Base-by-base conservation (phyloP, 352 stramenopile species). In the Phytophthora pisi region DNA sequence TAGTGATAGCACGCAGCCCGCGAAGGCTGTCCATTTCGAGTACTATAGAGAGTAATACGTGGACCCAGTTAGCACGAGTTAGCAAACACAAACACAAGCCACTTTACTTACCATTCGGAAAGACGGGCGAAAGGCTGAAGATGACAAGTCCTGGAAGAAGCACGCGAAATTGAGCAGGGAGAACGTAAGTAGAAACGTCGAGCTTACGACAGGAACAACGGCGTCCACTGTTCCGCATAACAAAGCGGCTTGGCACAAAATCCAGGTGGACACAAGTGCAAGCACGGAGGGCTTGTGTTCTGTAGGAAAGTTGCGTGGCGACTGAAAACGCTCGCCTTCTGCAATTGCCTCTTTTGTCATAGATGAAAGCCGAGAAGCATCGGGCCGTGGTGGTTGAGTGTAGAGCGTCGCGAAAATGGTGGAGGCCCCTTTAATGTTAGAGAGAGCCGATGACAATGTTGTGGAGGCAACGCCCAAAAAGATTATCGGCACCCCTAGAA, bases 101-200 rank as follows among this genome's bases (percentile, higher is more conserved):
- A 47, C 3, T 36, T 28, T 16, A 66, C 68, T n/a, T 68, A 85
- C 79, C 74, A 88, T 75, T 16, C 70, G 68, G 30, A 86, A 86
- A 6, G 68, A 74, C 0, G 79, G 77, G 0, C 40, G 60, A 54
- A 84, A 88, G 0, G 53, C 66, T 18, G 67, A 54, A 5, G 75
- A 81, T 7, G 78, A 70, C 46, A 88, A 74, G 15, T 83, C 77
- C 26, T 84, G 73, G 30, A 81, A 84, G 31, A 88, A 86, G 54
- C 79, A 88, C 7, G 72, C 69, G 30, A 86, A 86, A 54, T 88
- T 88, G 34, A 88, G 55, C 23, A 77, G 65, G 15, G 70, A 73
- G 54, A 88, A 88, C 8, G 69, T 68, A 26, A 88, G 74, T 8
- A 88, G 60, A 36, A 85, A 82, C 11, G 71, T 79, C 0, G 79